Evolutionary conservation across 2,329 filamentous ascomycete species (phyloP), one percentile per base, ranked within the genome.

Genomic region (Elsinoe ampelina): DNA sequence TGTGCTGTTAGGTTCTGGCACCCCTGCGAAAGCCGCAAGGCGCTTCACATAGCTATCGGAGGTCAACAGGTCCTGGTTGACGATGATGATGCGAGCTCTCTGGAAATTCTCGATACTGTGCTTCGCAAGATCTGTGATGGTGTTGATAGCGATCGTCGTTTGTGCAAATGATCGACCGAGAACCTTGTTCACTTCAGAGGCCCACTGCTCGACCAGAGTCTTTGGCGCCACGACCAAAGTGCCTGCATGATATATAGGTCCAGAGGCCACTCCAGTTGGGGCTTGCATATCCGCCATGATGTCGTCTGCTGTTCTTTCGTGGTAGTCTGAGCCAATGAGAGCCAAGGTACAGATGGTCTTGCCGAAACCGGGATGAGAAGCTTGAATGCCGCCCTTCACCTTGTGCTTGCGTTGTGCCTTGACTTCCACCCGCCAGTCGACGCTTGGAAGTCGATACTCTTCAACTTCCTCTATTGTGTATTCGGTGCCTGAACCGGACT

Each of bases 321-420:
- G 58, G 30, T 73, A 72, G 43, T 77, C 73, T 3, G 70, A 66
- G 35, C 80, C 72, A 30, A 85, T 76, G 7, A 86, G 67, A 0
- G 75, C 81, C 11, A 86, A 71, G 1, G 76, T 77, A 0, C 79
- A 77, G 1, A 82, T 77, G 0, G 84, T 87, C 63, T 87, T 87
- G 0, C 84, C 84, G 63, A 83, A 86, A 0, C 81, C 83, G 34
- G 85, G 81, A 43, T 80, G 74, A 63, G 85, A 82, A 1, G 82
- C 82, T 34, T 85, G 71, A 15, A 86, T 73, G 4, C 83, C 84
- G 11, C 84, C 83, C 15, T 74, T 75, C 39, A 83, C 60, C 32
- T 58, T 35, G 54, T 72, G 50, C n/a, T 66, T 20, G 35, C 71
- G 65, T 58, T 74, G 62, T n/a, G 75, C 77, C n/a, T 67, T 69